Evolutionary conservation across 495 filamentous ascomycete species (phyloP).

Genomic region (Bathelium albidoporum): DNA sequence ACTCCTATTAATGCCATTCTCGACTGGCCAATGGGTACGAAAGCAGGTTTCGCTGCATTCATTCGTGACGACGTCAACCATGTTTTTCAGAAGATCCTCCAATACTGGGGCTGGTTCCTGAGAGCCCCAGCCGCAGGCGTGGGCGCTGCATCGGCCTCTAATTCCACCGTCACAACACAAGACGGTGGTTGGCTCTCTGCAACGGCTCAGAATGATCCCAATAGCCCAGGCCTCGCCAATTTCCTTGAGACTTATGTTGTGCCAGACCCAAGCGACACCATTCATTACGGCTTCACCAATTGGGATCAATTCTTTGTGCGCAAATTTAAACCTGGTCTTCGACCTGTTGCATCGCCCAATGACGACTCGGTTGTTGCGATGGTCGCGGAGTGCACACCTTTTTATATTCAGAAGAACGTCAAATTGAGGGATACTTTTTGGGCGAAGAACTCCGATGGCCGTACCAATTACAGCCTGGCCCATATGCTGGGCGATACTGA

Average conservation of each 20-base stretch:
- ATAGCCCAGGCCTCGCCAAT: conserved; percentile 6
- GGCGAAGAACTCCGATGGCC: conserved; percentile 57
- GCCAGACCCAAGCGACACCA: conserved; percentile 38
- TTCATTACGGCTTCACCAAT: conserved; percentile 54
- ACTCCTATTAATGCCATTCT: conserved; percentile 59
- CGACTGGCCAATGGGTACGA: conserved; percentile 65
- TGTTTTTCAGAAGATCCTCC: conserved; percentile 57
- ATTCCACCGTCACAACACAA: neutral
- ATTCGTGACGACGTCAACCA: conserved; percentile 55
- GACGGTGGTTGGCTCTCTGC: neutral
- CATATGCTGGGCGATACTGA: conserved; percentile 24
- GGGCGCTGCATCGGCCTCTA: neutral
- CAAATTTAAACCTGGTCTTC: conserved; percentile 40
- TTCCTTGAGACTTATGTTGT: conserved; percentile 43
- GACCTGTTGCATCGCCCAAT: conserved; percentile 47
- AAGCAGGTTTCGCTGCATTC: conserved; percentile 55
- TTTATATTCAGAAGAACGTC: conserved; percentile 34
- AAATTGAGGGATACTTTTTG: conserved; percentile 49
- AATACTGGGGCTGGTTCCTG: conserved; percentile 56
- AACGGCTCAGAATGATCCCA: neutral
- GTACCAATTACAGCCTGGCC: conserved; percentile 37
- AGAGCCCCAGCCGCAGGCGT: conserved; percentile 28
- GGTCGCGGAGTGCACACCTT: conserved; percentile 55
- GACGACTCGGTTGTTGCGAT: conserved; percentile 50
- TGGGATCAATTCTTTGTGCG: conserved; percentile 76